Evolutionary conservation across 768 basidiomycete species (phyloP).

Genomic region (Boletus rubropictus): DNA sequence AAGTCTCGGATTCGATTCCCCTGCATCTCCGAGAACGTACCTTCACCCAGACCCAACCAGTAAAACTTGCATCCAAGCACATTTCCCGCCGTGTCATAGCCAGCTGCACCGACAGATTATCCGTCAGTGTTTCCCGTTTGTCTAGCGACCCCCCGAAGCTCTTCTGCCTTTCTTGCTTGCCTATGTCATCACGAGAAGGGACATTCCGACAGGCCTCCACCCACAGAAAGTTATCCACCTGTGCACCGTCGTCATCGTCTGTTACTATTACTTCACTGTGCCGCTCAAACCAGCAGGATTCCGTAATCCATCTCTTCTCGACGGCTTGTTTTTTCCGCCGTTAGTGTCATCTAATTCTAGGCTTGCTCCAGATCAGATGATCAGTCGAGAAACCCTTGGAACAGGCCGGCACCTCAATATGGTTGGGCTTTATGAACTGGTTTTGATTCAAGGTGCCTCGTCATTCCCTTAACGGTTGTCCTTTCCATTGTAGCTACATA

Average conservation of each 20-base stretch:
- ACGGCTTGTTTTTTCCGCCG: not conserved
- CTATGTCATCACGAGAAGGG: conserved; percentile 4
- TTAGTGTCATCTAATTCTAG: conserved; percentile 5
- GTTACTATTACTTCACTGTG: conserved; percentile 1
- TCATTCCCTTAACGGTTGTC: not conserved
- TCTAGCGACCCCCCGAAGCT: not conserved
- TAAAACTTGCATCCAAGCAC: not conserved
- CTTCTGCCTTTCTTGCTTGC: not conserved
- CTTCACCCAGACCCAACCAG: no score
- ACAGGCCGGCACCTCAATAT: not conserved
- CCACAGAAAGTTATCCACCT: conserved; percentile 9
- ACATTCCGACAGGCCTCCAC: conserved; percentile 5
- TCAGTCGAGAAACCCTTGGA: conserved; percentile 3
- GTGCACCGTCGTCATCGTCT: conserved; percentile 3
- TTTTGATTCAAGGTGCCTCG: not conserved
- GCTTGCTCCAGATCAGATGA: conserved; percentile 10
- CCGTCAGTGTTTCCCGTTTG: not conserved
- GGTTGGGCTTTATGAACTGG: not conserved
- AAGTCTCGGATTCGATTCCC: not conserved
- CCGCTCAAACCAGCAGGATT: conserved; percentile 2
- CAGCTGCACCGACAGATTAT: not conserved
- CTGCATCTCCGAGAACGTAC: no score
- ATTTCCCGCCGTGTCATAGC: not conserved
- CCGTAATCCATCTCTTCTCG: conserved; percentile 2
- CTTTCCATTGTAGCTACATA: conserved; percentile 6